Base-by-base conservation (phyloP, 371 early-diverging fungal genomes). In the Mucor plumbeus region DNA sequence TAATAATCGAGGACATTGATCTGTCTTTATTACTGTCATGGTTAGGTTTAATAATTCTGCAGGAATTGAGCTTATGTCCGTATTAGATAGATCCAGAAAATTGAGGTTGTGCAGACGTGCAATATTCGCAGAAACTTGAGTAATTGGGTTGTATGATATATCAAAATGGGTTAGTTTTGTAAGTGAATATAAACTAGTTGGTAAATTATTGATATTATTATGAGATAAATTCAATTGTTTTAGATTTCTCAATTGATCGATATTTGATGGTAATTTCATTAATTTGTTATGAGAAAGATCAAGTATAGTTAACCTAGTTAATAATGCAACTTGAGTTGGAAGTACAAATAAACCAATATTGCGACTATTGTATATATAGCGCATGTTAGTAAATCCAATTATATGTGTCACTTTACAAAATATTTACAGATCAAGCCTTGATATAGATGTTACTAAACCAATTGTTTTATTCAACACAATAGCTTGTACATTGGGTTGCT, bases 91-190 rank as follows among this genome's bases (percentile, higher is more conserved):
- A 56, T 78, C 76, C 7, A 80, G 68, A 26, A 59, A 26, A 1
- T 54, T 58, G 4, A 74, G 60, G 5, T 63, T 54, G 3, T 61
- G 38, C 4, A 81, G 55, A 0, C 67, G 68, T 0, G 64, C 64
- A 9, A 75, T 58, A 10, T 60, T 64, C 15, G 66, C 61, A 17
- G 72, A 70, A 3, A 89, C 69, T 17, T 72, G 75, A 17, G 74
- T 82, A 36, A 92, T 67, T 17, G 76, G 72, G 63, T 92, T 94
- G 61, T 86, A 78, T 15, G 82, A 78, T n/a, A 92, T n/a, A 41
- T 81, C 71, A 11, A 81, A 61, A 17, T 73, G 66, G 4, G 50
- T 68, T n/a, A 83, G 66, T 19, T 72, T 72, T 4, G 54, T 64
- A 0, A 83, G 57, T 13, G 36, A 35, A 7, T 47, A 64, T 1